Base-by-base conservation (phyloP, 805 yeast species). In the Helenozyma baotianmanensis region DNA sequence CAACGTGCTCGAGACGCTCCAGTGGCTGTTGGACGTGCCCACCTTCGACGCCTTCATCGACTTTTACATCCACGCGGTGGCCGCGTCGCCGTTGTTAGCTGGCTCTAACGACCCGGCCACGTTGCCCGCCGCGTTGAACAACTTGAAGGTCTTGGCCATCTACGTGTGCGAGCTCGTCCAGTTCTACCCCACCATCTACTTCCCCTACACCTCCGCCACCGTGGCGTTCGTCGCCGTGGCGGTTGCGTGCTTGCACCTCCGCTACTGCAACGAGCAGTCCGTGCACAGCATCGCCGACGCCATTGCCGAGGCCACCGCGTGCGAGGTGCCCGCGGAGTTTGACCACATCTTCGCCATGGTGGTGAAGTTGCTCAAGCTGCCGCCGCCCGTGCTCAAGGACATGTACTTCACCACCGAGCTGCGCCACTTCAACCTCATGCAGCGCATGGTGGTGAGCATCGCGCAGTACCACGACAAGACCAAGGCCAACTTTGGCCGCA, bases 161-260 rank as follows among this genome's bases (percentile, higher is more conserved):
- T 76, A 77, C 58, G 54, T 82, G 27, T 78, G 87, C 48, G 88
- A 82, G 51, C 60, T 81, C 46, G 68, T 79, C 34, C 78, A 76
- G 39, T 80, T 82, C 54, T 74, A 79, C 51, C 71, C 76, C 31
- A 71, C 70, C 38, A 58, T 80, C 37, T 72, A 78, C 36, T 72
- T 75, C 51, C 68, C 67, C 42, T 73, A 82, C 27, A 62, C 72
- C 36, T 74, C 81, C 27, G 67, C 82, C 14, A 30, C 38, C 27
- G 53, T 79, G 26, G 68, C 74, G 16, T 51, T 62, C 14, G 58
- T 66, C 33, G 60, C 70, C 9, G 63, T 79, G 27, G 60, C 72
- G 30, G 57, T 65, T 21, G 60, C 64, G 30, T 53, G 68, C 32
- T 50, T 62, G 42, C 50, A 45, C 37, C 45, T 51, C 33, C 45